Evolutionary conservation across 768 basidiomycete species (phyloP), one percentile per base, ranked within the genome.

Genomic region (Lactarius vividus): DNA sequence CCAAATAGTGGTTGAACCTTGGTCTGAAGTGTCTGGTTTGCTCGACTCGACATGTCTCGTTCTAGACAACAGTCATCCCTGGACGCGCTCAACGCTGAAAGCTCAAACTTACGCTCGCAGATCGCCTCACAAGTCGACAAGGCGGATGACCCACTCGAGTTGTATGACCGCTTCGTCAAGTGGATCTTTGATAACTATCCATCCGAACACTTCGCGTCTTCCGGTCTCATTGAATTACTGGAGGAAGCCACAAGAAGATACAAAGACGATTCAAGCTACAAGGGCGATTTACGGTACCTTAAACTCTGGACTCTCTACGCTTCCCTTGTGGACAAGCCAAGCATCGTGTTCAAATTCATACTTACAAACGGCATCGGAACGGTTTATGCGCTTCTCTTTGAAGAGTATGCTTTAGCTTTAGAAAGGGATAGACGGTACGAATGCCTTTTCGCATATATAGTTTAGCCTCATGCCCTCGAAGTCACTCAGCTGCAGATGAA

Each of bases 251-350:
- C 94, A 2, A 78, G 85, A 35, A 84, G 85, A 62, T 97, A 98
- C 76, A 85, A 88, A 69, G 82, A 85, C 31, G 96, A 98, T 74
- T 79, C 83, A n/a, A 77, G 86, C 16, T 98, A 97, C 76, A 89
- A 86, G 75, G 87, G 86, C 59, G 96, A 98, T 79, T 77, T 94
- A 59, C 84, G 96, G 49, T 97, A 98, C 77, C 81, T 98, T 57
- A 92, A 94, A 74, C 76, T 98, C 23, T 99, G 97, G 97, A 84
- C 88, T 26, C 81, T 90, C 57, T 95, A 96, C 74, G 89, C 95
- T 11, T 85, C 85, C 61, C 84, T 90, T 72, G 85, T 93, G 61
- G 89, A 94, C 71, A 83, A 85, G 71, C 80, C 88, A 4, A 81
- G 83, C 20, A 85, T 85, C 55, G 83, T 93, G 57, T 86, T 81